Conservation (phyloP, 2,329 filamentous ascomycete genomes). For the Helicocarpus griseus region DNA sequence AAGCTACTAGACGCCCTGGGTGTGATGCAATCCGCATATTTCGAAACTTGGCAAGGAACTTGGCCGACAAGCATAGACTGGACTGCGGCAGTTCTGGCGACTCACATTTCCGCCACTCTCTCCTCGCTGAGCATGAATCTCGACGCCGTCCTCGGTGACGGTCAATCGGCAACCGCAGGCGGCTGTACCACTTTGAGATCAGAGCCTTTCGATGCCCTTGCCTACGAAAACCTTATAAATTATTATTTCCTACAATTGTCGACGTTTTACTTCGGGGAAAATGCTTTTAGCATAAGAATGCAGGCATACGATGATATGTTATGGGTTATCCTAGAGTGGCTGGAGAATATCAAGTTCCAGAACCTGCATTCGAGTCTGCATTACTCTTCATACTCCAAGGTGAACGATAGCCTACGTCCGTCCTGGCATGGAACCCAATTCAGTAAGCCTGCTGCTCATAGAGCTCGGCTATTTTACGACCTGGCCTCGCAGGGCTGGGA, state of each 20-base stretch:
- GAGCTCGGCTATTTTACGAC: constrained; percentile 78
- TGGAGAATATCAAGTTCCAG: constrained; percentile 71
- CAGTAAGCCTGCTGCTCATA: constrained; percentile 66
- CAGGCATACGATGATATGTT: constrained; percentile 90
- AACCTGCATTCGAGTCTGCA: constrained; percentile 56
- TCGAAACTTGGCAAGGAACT: constrained; percentile 63
- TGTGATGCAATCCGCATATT: constrained; percentile 70
- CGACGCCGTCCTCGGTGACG: constrained; percentile 29
- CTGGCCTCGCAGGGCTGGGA: constrained; percentile 74
- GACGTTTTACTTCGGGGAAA: constrained; percentile 78
- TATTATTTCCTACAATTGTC: constrained; percentile 68
- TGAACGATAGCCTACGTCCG: constrained; percentile 15
- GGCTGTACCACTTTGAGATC: constrained; percentile 1
- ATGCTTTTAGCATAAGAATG: constrained; percentile 62
- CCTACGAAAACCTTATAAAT: constrained; percentile 69
- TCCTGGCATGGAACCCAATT: constrained; percentile 71
- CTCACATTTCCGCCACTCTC: constrained; percentile 64
- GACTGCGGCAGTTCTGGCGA: constrained; percentile 79
- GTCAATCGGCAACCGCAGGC: constrained; percentile 16
- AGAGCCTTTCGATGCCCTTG: constrained; percentile 30
- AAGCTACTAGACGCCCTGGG: constrained; percentile 55
- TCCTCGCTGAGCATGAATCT: constrained; percentile 55
- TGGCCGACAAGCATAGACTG: constrained; percentile 88
- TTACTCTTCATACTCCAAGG: constrained; percentile 33
- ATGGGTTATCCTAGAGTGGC: constrained; percentile 89